Evolutionary conservation across 352 stramenopile genomes (phyloP), one percentile per base, ranked within the genome.

Genomic region (Globisporangium nodosum): DNA sequence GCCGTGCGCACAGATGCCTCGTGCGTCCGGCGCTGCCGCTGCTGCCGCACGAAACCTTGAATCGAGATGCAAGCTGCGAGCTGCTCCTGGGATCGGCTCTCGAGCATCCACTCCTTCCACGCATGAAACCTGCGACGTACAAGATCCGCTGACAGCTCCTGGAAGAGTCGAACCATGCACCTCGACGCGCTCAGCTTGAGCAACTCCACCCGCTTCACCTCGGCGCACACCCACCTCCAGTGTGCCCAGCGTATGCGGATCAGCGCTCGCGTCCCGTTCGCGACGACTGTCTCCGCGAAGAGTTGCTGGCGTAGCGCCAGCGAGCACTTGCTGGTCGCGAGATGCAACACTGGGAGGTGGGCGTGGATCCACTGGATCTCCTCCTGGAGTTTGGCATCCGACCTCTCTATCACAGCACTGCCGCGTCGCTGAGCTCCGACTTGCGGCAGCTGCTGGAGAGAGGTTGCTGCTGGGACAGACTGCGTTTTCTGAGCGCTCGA

Each of bases 341-440:
- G 74, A 39, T 72, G 73, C 15, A 81, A 54, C 40, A 89, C 68
- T 0, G 79, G 79, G 11, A 87, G 73, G 48, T 89, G 76, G 2
- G 64, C 47, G 30, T 84, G 75, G 57, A 89, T 89, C 76, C 79
- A 87, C 61, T 79, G 61, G 35, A 89, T 70, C 57, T 89, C 72
- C 30, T 37, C 45, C 13, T 64, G 54, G 13, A 88, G 57, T n/a
- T 69, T 54, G n/a, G 21, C 33, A 6, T n/a, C 55, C 45, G 35
- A 54, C 55, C 16, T 27, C 39, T 6, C 57, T 27, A 16, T 57
- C 1, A 18, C 18, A 15, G 18, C 15, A 7, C 43, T 8, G 13
- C 56, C 46, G 58, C 51, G 4, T 45, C 42, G n/a, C n/a, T 61
- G 16, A 49, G n/a, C 8, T 11, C 1, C 43, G 43, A 49, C 43